Base-by-base conservation (phyloP, 768 basidiomycete species). In the Rhizopogon salebrosus region DNA sequence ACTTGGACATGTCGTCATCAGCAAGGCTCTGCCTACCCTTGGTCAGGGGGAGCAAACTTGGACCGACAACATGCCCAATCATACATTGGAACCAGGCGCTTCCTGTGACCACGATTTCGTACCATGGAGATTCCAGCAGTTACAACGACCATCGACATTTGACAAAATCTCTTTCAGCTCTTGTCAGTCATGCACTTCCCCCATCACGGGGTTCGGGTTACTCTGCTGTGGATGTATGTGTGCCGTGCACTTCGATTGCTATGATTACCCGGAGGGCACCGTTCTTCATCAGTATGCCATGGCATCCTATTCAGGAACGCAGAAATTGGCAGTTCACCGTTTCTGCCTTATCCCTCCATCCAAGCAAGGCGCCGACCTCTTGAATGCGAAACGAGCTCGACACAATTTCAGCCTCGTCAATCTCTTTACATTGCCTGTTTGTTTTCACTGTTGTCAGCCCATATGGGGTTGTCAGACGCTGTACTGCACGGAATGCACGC, bases 401-500 rank as follows among this genome's bases (percentile, higher is more conserved):
- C 89, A 92, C 61, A 59, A 62, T 1, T 84, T 92, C 63, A 66
- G 69, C 37, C 60, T 69, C 8, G 78, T 83, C 54, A 91, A 86
- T 59, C 65, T 89, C 39, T 92, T 92, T 69, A 86, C 82, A 23
- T 66, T 92, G 7, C 79, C 80, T n/a, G 74, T 86, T 8, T 94
- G 91, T 62, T 75, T 79, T 54, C 62, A 76, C 4, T 94, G 91
- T 64, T 73, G 68, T 18, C 66, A 75, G 39, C 91, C 91, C 2
- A 73, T 92, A 10, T 92, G 90, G 89, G 91, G 89, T 3, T 74
- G 70, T 43, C 90, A 92, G 64, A 87, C 80, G 3, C 60, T 85
- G 20, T 79, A 77, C 46, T 94, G 91, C 62, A 62, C 64, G 23
- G 68, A 70, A 2, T 94, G 91, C 67, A 74, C 74, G 31, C 71